Percentiles rank a stretch among this genome's conserved stretches.
Evolutionary conservation across 441 rosid genomes (phyloP).

Genomic region (Aquilaria agallochum): DNA sequence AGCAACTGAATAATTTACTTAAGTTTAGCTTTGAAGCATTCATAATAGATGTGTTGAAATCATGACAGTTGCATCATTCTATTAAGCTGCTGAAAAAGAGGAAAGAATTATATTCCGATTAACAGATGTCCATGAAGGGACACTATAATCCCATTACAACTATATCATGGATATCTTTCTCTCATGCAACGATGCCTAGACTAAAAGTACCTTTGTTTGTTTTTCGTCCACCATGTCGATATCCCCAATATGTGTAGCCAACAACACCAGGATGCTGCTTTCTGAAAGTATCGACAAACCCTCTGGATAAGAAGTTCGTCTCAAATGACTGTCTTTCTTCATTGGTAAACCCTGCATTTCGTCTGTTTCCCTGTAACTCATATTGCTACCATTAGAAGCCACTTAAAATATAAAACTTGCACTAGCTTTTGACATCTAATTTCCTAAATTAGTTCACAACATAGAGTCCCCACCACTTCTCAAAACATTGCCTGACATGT

Average conservation of each 20-base stretch:
- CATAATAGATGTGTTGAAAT: no score
- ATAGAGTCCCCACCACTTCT: no score
- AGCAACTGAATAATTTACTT: no score
- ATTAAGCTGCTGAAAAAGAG: not conserved
- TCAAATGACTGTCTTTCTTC: conserved; percentile 93
- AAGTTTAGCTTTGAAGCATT: no score
- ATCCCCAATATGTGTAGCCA: conserved; percentile 96
- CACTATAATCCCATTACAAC: no score
- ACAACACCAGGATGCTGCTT: conserved; percentile 79
- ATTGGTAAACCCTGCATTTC: conserved; percentile 92
- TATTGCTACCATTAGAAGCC: not conserved
- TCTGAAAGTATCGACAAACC: conserved; percentile 88
- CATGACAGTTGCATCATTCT: no score
- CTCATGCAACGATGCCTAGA: not conserved
- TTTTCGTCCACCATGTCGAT: conserved; percentile 79
- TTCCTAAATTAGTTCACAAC: no score
- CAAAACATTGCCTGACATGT: no score
- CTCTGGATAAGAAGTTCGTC: conserved; percentile 68
- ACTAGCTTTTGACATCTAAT: no score
- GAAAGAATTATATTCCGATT: not conserved
- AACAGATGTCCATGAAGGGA: no score
- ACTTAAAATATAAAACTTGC: not conserved
- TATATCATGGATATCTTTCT: no score
- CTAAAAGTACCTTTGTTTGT: conserved; percentile 62
- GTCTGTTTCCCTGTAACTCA: conserved; percentile 67